Base-by-base conservation (phyloP, 2,329 filamentous ascomycete genomes). In the Ascochyta pisi region DNA sequence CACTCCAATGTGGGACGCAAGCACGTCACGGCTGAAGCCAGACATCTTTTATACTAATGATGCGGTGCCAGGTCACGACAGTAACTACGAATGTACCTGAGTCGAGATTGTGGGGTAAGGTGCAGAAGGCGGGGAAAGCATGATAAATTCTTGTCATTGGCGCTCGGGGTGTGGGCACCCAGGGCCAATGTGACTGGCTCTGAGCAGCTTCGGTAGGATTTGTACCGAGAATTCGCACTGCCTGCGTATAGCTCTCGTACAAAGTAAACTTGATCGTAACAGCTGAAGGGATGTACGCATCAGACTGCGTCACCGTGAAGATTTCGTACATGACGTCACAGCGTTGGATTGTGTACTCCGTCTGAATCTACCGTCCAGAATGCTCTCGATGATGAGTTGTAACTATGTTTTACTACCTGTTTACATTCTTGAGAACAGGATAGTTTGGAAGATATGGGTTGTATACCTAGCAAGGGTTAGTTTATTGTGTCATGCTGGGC, bases 401-500 rank as follows among this genome's bases (percentile, higher is more conserved):
- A 15, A 31, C 13, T 4, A 6, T 31, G 6, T 12, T 12, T 31
- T 29, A 8, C 27, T 8, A 10, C 9, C 27, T 10, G 27, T 31
- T 31, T 31, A 68, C 57, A 39, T 54, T 57, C 42, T 66, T 58
- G 0, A 69, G 23, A 1, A 69, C 62, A 34, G 67, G 67, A 15
- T 68, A 68, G 22, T 62, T 56, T 7, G 66, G 58, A 2, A 64
- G 44, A 16, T 65, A 60, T 9, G 61, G 65, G 40, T 69, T 65
- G 43, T 68, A 69, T 5, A 60, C 55, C 45, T 60, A 26, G 26
- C 3, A 15, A 16, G 37, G 15, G n/a, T 57, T 7, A 43, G 39
- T 22, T 34, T 26, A 16, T 6, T 5, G 8, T 8, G 29, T 13
- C 2, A 13, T n/a, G 16, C 6, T 9, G n/a, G 12, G 12, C 7